Evolutionary conservation across 2,329 filamentous ascomycete species (phyloP).

Genomic region (Aspergillus sp.): DNA sequence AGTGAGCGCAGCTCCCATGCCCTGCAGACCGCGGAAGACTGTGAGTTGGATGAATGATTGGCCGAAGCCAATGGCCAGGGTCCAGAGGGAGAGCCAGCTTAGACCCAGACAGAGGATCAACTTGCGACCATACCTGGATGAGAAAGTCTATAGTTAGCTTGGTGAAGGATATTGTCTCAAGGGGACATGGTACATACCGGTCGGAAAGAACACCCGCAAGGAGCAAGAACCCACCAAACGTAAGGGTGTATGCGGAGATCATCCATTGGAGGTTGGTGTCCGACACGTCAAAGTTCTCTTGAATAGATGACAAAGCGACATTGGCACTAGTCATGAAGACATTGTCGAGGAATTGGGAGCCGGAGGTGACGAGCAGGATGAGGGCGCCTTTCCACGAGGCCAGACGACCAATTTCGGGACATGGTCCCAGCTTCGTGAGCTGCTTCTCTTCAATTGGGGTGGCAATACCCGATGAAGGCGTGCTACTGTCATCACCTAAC

Average conservation of each 20-base stretch:
- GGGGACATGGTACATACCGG: slow-evolving; percentile 21
- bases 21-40: slow-evolving; percentile 48
- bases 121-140: slow-evolving; percentile 39
- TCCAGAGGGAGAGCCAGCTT: slow-evolving; percentile 39
- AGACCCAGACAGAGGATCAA: slow-evolving; percentile 43
- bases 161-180: background rate
- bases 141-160: background rate
- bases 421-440: slow-evolving; percentile 23
- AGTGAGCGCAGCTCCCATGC: slow-evolving; percentile 51
- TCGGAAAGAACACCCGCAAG: slow-evolving; percentile 40
- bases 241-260: slow-evolving; percentile 46
- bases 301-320: slow-evolving; percentile 45
- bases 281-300: slow-evolving; percentile 40
- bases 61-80: slow-evolving; percentile 42
- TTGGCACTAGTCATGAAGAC: slow-evolving; percentile 49
- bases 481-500: slow-evolving; percentile 10
- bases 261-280: slow-evolving; percentile 45
- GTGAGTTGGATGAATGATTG: slow-evolving; percentile 45
- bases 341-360: slow-evolving; percentile 48
- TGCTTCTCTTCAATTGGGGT: slow-evolving; percentile 24
- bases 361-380: slow-evolving; percentile 45
- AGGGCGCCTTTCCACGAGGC: slow-evolving; percentile 42
- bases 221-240: slow-evolving; percentile 42
- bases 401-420: slow-evolving; percentile 38
- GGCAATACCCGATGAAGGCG: slow-evolving; percentile 18